Evolutionary conservation across 2,329 filamentous ascomycete genomes (phyloP).

Genomic region (Myriosclerotinia scirpicola): DNA sequence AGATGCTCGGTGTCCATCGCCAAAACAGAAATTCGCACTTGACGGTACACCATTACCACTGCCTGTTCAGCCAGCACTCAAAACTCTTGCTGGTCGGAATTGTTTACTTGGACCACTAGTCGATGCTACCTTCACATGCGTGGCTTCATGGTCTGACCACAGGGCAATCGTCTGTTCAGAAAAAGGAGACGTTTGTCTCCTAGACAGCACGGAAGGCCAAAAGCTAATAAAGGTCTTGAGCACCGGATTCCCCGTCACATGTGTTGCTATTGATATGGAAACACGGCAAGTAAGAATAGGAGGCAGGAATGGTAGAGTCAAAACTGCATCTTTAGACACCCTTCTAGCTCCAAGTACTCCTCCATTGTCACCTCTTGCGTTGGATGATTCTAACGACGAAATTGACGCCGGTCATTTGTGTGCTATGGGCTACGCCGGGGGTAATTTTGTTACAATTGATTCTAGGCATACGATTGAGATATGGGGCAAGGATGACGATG

Average conservation of each 20-base stretch:
- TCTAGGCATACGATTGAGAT: slow-evolving; percentile 73
- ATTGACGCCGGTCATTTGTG: slow-evolving; percentile 49
- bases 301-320: slow-evolving; percentile 45
- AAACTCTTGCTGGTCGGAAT: slow-evolving; percentile 81
- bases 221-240: slow-evolving; percentile 66
- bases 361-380: slow-evolving; percentile 37
- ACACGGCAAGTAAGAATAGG: slow-evolving; percentile 42
- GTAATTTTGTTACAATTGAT: slow-evolving; percentile 74
- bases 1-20: slow-evolving; percentile 59
- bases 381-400: slow-evolving; percentile 26
- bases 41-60: slow-evolving; percentile 44
- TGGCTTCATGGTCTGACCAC: slow-evolving; percentile 67
- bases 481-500: slow-evolving; percentile 34
- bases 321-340: slow-evolving; percentile 52
- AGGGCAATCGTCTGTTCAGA: slow-evolving; percentile 85
- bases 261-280: slow-evolving; percentile 42
- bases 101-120: slow-evolving; percentile 78
- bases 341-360: slow-evolving; percentile 37
- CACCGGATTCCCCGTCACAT: slow-evolving; percentile 59
- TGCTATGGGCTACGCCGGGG: slow-evolving; percentile 66
- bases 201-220: slow-evolving; percentile 71
- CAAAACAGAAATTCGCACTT: slow-evolving; percentile 59
- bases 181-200: slow-evolving; percentile 83
- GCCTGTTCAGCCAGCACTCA: slow-evolving; percentile 51
- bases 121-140: slow-evolving; percentile 81